Evolutionary conservation across 345 rosid species (phyloP).

Genomic region (Populus nigra): DNA sequence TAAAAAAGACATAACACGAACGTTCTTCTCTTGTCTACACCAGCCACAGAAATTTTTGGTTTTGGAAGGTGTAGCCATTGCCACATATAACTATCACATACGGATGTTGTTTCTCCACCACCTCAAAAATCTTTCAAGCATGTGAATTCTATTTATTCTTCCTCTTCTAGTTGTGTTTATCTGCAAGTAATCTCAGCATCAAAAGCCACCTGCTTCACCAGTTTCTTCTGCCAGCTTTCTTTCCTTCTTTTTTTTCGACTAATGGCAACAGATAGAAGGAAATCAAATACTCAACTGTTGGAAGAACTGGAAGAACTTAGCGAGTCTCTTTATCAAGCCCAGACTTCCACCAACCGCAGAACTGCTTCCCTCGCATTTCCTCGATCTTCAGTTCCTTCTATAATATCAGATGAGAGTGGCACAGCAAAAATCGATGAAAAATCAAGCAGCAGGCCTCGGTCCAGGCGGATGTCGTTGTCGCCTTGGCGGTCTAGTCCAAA

Average conservation of each 20-base stretch:
- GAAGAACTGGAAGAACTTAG: constrained; percentile 85
- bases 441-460: constrained; percentile 31
- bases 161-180: neutral
- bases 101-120: constrained; percentile 24
- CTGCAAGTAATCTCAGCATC: neutral
- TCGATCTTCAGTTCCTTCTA: constrained; percentile 50
- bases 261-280: constrained; percentile 60
- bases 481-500: constrained; percentile 85
- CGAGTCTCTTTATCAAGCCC: constrained; percentile 74
- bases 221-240: neutral
- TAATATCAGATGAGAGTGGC: constrained; percentile 39
- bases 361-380: constrained; percentile 85
- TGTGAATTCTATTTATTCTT: constrained; percentile 17
- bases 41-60: constrained; percentile 21
- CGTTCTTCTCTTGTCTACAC: constrained; percentile 35
- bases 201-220: neutral
- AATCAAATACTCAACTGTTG: constrained; percentile 65
- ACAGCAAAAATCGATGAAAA: constrained; percentile 26
- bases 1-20: neutral
- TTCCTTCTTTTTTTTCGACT: neutral
- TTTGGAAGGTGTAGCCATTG: constrained; percentile 21
- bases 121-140: constrained; percentile 7
- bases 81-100: neutral
- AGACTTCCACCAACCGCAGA: constrained; percentile 45
- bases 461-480: constrained; percentile 81